Percentiles rank a stretch among this genome's conserved stretches.
Conservation (phyloP, 1,284 basidiomycete species). For the Gomphus bonarii region DNA sequence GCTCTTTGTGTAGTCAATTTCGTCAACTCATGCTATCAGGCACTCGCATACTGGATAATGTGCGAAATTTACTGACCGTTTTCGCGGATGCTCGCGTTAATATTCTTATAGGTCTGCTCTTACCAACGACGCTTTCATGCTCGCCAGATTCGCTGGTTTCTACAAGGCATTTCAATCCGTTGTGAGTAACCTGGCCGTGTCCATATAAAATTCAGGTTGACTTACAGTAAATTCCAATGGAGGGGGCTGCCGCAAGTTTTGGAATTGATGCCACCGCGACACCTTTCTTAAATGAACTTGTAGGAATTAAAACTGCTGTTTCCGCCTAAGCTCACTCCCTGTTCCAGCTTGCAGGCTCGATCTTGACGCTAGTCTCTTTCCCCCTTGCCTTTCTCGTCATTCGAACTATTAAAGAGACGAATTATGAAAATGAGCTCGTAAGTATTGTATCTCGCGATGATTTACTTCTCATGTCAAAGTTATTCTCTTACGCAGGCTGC, state of each 20-base stretch:
- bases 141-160: slow-evolving; percentile 14
- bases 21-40: slow-evolving; percentile 28
- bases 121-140: slow-evolving; percentile 14
- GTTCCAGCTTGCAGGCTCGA: slow-evolving; percentile 25
- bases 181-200: slow-evolving; percentile 1
- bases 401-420: slow-evolving; percentile 28
- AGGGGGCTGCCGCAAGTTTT: slow-evolving; percentile 30
- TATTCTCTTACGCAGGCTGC: slow-evolving; percentile 10
- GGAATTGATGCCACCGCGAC: slow-evolving; percentile 37
- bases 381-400: slow-evolving; percentile 28
- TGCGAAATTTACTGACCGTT: slow-evolving; percentile 9
- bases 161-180: slow-evolving; percentile 31
- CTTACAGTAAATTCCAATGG: background rate
- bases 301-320: slow-evolving; percentile 7
- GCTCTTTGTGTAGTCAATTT: slow-evolving; percentile 23
- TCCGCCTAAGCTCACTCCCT: background rate
- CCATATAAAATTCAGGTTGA: background rate
- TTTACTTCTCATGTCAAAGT: background rate
- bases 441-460: background rate
- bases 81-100: background rate
- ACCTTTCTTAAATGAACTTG: slow-evolving; percentile 28
- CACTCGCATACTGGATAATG: slow-evolving; percentile 16
- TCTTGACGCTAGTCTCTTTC: slow-evolving; percentile 26
- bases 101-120: slow-evolving; percentile 1
- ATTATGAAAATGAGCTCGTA: slow-evolving; percentile 26